These are phyloP conservation scores for Rosa persica DNA, from an alignment of 306 rosid species.

Conservation along the genomic window DNA sequence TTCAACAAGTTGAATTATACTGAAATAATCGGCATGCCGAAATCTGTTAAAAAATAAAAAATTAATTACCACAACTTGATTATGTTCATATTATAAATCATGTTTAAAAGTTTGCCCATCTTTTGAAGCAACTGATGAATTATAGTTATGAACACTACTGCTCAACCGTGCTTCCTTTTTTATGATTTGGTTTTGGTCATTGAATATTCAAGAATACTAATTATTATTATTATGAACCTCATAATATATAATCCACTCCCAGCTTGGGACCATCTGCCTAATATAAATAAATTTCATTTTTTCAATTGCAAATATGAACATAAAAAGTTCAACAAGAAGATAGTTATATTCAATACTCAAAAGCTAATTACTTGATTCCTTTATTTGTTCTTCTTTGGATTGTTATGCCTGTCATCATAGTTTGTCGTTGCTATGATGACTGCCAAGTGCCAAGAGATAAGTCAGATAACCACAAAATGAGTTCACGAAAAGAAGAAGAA, in stretches of 20 bases:
- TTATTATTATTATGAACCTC: neutral
- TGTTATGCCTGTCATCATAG: neutral
- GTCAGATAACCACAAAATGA: no score
- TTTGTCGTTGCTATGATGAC: neutral
- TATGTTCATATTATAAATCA: neutral
- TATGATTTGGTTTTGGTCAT: neutral
- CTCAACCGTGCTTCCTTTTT: neutral
- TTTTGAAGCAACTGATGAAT: slow-evolving; percentile 9
- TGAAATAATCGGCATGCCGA: neutral
- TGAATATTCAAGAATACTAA: neutral
- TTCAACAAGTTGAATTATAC: neutral
- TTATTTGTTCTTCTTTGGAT: neutral
- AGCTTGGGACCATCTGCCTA: neutral
- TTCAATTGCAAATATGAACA: neutral
- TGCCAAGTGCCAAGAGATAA: neutral
- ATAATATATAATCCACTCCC: neutral
- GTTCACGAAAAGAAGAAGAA: neutral
- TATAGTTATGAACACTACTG: neutral
- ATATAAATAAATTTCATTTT: neutral
- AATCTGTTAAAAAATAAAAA: neutral
- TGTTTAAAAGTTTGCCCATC: neutral
- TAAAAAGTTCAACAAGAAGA: neutral
- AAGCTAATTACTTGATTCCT: neutral
- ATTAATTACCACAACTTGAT: neutral
- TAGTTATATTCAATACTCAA: neutral